Conservation (phyloP, 352 stramenopile species). For the Pythium rhizo-oryzae region DNA sequence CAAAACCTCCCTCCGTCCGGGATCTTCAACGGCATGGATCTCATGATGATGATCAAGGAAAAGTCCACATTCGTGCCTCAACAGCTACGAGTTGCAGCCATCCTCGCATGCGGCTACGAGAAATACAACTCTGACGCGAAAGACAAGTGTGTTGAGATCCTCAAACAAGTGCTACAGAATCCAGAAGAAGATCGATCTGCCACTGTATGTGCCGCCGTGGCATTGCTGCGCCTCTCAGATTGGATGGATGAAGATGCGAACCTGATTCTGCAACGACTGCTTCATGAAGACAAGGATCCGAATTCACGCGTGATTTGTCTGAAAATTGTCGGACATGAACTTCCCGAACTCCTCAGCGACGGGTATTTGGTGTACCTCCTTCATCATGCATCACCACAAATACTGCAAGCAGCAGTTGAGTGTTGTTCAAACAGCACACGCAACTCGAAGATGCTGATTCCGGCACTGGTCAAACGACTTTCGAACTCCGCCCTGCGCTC, state of each 20-base stretch:
- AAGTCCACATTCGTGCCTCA: slow-evolving; percentile 58
- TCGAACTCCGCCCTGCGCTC: slow-evolving; percentile 62
- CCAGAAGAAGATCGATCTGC: slow-evolving; percentile 68
- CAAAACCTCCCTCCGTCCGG: slow-evolving; percentile 49
- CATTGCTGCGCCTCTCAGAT: slow-evolving; percentile 69
- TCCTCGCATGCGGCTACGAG: slow-evolving; percentile 79
- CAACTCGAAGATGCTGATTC: slow-evolving; percentile 84
- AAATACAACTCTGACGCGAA: slow-evolving; percentile 59
- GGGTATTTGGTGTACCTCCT: slow-evolving; percentile 86
- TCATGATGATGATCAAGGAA: slow-evolving; percentile 84
- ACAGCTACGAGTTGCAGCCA: slow-evolving; percentile 70
- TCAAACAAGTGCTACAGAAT: slow-evolving; percentile 62
- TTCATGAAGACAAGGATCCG: slow-evolving; percentile 77
- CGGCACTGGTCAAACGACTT: slow-evolving; percentile 79
- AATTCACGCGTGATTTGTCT: slow-evolving; percentile 78
- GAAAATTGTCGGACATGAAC: slow-evolving; percentile 80
- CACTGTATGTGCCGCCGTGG: slow-evolving; percentile 73
- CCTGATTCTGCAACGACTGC: slow-evolving; percentile 69
- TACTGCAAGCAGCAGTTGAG: slow-evolving; percentile 80
- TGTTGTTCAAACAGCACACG: slow-evolving; percentile 79
- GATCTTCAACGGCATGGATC: slow-evolving; percentile 82
- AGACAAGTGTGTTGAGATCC: slow-evolving; percentile 61
- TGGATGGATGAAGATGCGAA: slow-evolving; percentile 90
- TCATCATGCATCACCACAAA: slow-evolving; percentile 66
- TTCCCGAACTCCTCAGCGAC: slow-evolving; percentile 81